Conservation (phyloP, 2,329 filamentous ascomycete species). For the Aspergillus intermedius region DNA sequence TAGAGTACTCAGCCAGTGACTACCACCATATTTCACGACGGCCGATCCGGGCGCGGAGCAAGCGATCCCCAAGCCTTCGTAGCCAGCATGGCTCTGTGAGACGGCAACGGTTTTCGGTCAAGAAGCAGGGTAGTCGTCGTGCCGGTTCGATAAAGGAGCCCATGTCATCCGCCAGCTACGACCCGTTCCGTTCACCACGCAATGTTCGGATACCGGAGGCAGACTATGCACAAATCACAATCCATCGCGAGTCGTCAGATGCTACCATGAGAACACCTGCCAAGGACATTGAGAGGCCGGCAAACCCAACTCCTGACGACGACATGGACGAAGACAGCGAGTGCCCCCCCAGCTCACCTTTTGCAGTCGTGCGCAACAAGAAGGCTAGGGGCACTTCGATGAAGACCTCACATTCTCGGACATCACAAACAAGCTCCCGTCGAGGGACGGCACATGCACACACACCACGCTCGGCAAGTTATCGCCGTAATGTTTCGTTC, state of each 20-base stretch:
- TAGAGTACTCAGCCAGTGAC: slow-evolving; percentile 83
- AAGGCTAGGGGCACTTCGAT: slow-evolving; percentile 28
- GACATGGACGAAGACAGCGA: not conserved
- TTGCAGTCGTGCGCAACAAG: slow-evolving; percentile 26
- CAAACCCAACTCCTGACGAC: not conserved
- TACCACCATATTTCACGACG: slow-evolving; percentile 67
- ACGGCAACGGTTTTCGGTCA: slow-evolving; percentile 51
- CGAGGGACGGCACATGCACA: slow-evolving; percentile 29
- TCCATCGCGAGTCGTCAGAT: slow-evolving; percentile 49
- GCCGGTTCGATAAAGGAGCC: slow-evolving; percentile 47
- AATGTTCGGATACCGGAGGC: slow-evolving; percentile 41
- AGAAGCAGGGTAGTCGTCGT: slow-evolving; percentile 47
- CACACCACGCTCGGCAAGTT: slow-evolving; percentile 42
- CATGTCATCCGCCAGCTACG: slow-evolving; percentile 57
- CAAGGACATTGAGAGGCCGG: not conserved
- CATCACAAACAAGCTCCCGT: slow-evolving; percentile 44
- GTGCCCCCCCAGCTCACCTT: slow-evolving; percentile 20
- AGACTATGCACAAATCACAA: slow-evolving; percentile 60
- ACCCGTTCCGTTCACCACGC: slow-evolving; percentile 71
- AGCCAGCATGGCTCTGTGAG: slow-evolving; percentile 30
- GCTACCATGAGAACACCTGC: slow-evolving; percentile 4
- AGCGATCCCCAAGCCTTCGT: slow-evolving; percentile 23
- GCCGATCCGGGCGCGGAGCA: slow-evolving; percentile 25
- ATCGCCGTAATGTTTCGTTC: slow-evolving; percentile 60
- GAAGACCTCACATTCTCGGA: slow-evolving; percentile 39